A percentile compares a stretch with the other conserved stretches of the same genome.
These are phyloP conservation scores for Cladosporium phlei DNA, from an alignment of 2,329 filamentous ascomycete genomes.

Conservation along the genomic window DNA sequence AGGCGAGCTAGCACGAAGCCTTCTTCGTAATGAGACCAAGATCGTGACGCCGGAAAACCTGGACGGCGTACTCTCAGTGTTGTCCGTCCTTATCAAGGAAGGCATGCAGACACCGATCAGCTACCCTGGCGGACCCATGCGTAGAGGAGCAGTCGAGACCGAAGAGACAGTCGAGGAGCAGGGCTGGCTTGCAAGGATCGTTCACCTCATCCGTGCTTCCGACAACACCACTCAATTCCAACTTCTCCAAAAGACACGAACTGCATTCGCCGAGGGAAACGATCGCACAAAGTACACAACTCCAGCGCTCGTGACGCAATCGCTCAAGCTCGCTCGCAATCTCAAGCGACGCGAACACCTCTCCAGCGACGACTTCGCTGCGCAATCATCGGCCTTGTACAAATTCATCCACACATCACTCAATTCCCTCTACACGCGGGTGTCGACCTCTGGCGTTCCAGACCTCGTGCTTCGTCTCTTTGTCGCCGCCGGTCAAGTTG, in stretches of 20 bases:
- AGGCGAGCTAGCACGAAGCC: conserved; percentile 74
- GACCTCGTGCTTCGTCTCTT: conserved; percentile 88
- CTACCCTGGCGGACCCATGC: conserved; percentile 71
- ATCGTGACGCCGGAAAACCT: conserved; percentile 75
- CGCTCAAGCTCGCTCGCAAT: conserved; percentile 80
- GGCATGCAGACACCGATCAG: conserved; percentile 75
- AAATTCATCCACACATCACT: conserved; percentile 92
- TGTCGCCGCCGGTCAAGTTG: conserved; percentile 84
- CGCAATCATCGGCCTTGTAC: conserved; percentile 75
- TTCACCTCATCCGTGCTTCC: conserved; percentile 77
- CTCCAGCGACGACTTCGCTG: conserved; percentile 68
- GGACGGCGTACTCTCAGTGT: conserved; percentile 80
- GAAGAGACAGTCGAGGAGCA: conserved; percentile 98
- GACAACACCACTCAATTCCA: conserved; percentile 89
- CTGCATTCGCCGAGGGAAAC: conserved; percentile 84
- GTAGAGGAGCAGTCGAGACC: conserved; percentile 75
- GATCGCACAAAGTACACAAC: conserved; percentile 95
- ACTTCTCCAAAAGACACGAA: conserved; percentile 80
- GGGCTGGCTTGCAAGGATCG: conserved; percentile 88
- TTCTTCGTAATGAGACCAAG: conserved; percentile 76
- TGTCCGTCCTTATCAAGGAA: conserved; percentile 90
- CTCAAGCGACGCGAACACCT: conserved; percentile 90
- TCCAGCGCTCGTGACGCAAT: conserved; percentile 82
- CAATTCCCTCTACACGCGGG: conserved; percentile 80
- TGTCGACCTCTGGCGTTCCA: conserved; percentile 65